Evolutionary conservation across 305 asterid species (phyloP), one percentile per base, ranked within the genome.

Genomic region (Rubia tinctorum): DNA sequence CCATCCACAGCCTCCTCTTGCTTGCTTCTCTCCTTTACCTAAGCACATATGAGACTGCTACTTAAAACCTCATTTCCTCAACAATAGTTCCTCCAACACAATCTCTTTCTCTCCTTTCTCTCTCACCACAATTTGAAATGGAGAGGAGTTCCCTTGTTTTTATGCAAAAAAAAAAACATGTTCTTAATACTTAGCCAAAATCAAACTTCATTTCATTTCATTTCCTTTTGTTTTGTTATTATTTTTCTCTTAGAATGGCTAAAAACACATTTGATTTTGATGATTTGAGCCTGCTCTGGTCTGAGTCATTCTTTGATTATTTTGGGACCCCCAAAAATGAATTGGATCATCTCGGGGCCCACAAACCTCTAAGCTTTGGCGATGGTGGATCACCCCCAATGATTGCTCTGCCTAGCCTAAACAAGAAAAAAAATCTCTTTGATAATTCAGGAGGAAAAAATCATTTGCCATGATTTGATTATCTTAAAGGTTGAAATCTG

Each of bases 401-500:
- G 82, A 66, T 80, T 79, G 73, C 63, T 69, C 74, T 84, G 63
- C 88, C 92, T 4, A 71, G 79, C 66, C 73, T 76, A 49, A 82
- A 81, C 59, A 87, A 84, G 0, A 95, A 89, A 60, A n/a, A 80
- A 77, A 73, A 68, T 91, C 74, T 65, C 66, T 49, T 79, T 83
- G 84, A 89, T 89, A 96, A 23, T 88, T 60, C 84, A 80, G 76
- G 86, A 78, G 65, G 97, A 89, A 64, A 84, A 14, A 74, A 71
- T 2, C 85, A 86, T 75, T 60, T 86, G 84, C 96, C 95, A 2
- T 83, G 81, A 81, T 49, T 74, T 74, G 96, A 84, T 82, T 93
- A 91, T 84, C 84, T 93, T 51, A 43, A 69, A 89, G 97, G 78
- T 73, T 93, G 82, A 93, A 88, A 82, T 75, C 45, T 73, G 97